Evolutionary conservation across 495 filamentous ascomycete species (phyloP), one percentile per base, ranked within the genome.

Genomic region (Aspergillus conjunctus): DNA sequence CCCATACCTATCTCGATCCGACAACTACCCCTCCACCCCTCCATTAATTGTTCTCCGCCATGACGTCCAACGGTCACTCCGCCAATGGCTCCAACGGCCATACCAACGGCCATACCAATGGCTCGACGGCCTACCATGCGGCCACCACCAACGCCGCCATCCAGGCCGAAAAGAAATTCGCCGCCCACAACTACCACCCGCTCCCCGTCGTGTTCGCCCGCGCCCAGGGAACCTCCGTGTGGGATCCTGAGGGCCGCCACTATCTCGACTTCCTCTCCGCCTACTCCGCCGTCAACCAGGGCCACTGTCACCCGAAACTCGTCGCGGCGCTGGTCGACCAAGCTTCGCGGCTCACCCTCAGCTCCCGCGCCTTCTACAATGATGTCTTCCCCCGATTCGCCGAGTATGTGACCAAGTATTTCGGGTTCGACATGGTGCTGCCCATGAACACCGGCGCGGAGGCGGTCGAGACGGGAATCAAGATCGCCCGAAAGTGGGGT

Each of bases 371-470:
- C 31, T 99, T 99, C 79, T 89, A 98, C 81, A 99, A 99, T 72
- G 94, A 99, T 80, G 94, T 99, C 37, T 98, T 99, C 79, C 94
- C 94, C 43, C 85, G 88, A 51, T 99, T 97, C 80, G 93, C 94
- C 44, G 86, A 97, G 75, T 95, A 92, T 73, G 89, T 97, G 54
- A 93, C 91, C 63, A 71, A 84, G 59, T 87, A 84, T 70, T 97
- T 97, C 70, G 93, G 91, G 48, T 99, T 93, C 74, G 95, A 98
- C 72, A 99, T 98, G 94, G 93, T 97, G 22, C 77, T 99, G 76
- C 94, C 94, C 50, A 98, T 99, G 94, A 98, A 98, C 79, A 99
- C 94, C 9, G 94, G 94, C 50, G 94, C 93, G 31, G 94, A 99
- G 78, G 94, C 94, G n/a, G 94, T 98, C 48, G 94, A 99, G 83